Evolutionary conservation across 305 asterid species (phyloP).

Genomic region (Fraxinus dipetala): DNA sequence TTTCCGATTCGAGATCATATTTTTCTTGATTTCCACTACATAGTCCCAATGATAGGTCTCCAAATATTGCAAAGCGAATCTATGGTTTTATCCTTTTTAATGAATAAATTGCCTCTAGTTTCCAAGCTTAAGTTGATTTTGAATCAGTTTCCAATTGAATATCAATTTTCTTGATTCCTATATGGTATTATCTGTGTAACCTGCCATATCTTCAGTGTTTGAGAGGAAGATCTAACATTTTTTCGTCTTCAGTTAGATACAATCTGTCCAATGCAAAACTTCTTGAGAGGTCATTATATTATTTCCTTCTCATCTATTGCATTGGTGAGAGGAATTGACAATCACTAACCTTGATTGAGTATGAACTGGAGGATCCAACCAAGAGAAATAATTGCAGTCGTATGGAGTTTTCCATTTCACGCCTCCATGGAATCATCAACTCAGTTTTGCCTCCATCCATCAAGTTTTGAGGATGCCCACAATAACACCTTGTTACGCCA

Average conservation of each 20-base stretch:
- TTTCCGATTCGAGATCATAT: background rate
- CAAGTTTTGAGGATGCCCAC: background rate
- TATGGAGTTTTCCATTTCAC: background rate
- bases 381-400: background rate
- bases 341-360: background rate
- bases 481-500: background rate
- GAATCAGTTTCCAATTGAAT: background rate
- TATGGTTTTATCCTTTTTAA: background rate
- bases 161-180: background rate
- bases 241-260: background rate
- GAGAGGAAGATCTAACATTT: background rate
- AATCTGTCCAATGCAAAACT: background rate
- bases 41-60: background rate
- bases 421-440: background rate
- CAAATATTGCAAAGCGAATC: background rate
- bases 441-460: background rate
- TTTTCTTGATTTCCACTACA: background rate
- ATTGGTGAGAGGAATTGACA: background rate
- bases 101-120: background rate
- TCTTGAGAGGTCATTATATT: background rate
- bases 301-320: background rate
- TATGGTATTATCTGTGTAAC: background rate
- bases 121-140: background rate
- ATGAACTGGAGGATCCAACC: background rate
- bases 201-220: background rate